Percentiles rank a stretch among this genome's conserved stretches.
Conservation (phyloP, 2,329 filamentous ascomycete species). For the Diplodia sapinea region DNA sequence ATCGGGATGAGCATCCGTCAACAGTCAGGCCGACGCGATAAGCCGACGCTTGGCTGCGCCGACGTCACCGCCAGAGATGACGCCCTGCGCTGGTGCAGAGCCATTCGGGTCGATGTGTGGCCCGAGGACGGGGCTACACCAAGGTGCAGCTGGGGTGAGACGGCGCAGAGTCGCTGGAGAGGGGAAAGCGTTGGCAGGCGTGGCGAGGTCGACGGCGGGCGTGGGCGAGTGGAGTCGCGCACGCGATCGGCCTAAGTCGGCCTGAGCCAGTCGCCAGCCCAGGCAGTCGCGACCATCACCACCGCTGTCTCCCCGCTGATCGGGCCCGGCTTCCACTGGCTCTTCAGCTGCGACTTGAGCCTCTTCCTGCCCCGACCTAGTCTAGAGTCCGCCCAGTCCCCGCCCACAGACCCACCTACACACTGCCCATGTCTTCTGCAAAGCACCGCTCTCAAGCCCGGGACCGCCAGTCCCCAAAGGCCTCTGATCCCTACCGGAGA, state of each 20-base stretch:
- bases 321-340: slow-evolving; percentile 19
- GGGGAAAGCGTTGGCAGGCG: slow-evolving; percentile 16
- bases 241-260: slow-evolving; percentile 4
- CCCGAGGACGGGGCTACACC: background rate
- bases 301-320: slow-evolving; percentile 8
- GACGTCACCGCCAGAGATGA: slow-evolving; percentile 12
- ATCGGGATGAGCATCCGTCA: slow-evolving; percentile 16
- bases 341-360: background rate
- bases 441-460: slow-evolving; percentile 16
- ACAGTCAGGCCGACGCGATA: slow-evolving; percentile 16
- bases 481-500: slow-evolving; percentile 25
- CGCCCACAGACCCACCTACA: slow-evolving; percentile 17
- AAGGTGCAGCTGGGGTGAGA: slow-evolving; percentile 5
- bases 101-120: no score
- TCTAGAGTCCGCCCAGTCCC: slow-evolving; percentile 17
- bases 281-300: background rate
- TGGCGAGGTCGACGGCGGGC: background rate
- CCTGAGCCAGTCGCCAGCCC: background rate
- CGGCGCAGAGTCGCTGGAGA: background rate
- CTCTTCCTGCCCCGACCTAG: slow-evolving; percentile 6
- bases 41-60: background rate
- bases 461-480: slow-evolving; percentile 38
- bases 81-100: background rate
- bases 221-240: slow-evolving; percentile 6
- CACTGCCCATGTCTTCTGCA: slow-evolving; percentile 20